These are phyloP conservation scores for Scalesia atractyloides DNA, from an alignment of 129 eudicot species.

Conservation along the genomic window DNA sequence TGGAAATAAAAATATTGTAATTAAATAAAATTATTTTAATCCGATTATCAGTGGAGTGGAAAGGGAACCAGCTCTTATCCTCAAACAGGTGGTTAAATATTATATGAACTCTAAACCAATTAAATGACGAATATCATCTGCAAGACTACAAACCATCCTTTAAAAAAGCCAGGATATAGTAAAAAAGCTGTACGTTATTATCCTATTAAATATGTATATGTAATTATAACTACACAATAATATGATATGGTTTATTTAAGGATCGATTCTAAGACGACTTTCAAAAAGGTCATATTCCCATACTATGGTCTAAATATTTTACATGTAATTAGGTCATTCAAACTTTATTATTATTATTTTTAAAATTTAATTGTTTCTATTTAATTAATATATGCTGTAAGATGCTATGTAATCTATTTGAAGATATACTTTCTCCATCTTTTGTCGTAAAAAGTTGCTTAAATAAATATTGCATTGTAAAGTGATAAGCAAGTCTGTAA, in stretches of 20 bases:
- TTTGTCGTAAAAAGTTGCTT: too few relatives aligned
- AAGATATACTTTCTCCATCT: neutral
- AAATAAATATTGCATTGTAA: too few relatives aligned
- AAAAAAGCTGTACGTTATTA: neutral
- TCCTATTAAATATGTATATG: neutral
- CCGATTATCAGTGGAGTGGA: constrained; percentile 14
- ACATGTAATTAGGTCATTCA: neutral
- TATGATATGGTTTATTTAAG: neutral
- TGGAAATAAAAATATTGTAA: neutral
- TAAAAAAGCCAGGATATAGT: constrained; percentile 4
- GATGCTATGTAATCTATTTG: neutral
- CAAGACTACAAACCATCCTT: constrained; percentile 8
- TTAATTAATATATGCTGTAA: neutral
- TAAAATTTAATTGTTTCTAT: neutral
- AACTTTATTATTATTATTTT: neutral
- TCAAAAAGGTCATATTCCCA: constrained; percentile 1
- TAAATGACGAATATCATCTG: constrained; percentile 18
- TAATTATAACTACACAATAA: neutral
- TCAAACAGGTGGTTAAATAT: neutral
- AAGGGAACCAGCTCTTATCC: constrained; percentile 18
- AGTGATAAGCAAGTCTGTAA: too few relatives aligned
- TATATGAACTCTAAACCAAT: neutral
- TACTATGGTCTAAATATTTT: constrained; percentile 3
- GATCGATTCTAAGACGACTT: neutral
- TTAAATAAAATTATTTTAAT: neutral